These are phyloP conservation scores for Cicer cuneatum DNA, from an alignment of 306 rosid species.

Conservation along the genomic window DNA sequence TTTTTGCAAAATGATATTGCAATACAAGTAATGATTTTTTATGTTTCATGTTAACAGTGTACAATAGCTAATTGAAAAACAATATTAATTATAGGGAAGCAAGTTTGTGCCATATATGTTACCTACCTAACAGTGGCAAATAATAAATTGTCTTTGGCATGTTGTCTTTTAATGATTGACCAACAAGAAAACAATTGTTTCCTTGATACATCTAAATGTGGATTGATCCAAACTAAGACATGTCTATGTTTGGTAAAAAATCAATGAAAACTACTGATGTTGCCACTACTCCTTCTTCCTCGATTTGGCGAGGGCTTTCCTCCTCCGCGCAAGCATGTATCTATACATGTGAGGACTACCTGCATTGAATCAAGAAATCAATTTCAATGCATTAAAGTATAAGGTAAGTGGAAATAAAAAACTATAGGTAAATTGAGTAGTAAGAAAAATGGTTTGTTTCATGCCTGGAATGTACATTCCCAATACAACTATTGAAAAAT, in stretches of 20 bases:
- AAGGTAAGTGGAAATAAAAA: neutral
- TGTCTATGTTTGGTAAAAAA: constrained; percentile 33
- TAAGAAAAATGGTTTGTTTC: constrained; percentile 37
- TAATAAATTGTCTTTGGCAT: no score
- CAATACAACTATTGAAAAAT: constrained; percentile 50
- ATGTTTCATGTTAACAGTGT: no score
- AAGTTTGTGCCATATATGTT: no score
- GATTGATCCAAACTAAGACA: no score
- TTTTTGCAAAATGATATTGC: no score
- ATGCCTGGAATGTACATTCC: constrained; percentile 78
- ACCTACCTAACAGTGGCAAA: no score
- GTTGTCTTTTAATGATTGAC: no score
- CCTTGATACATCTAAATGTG: no score
- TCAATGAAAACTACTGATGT: constrained; percentile 2
- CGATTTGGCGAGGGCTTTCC: constrained; percentile 69
- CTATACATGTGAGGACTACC: constrained; percentile 79
- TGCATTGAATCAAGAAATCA: constrained; percentile 50
- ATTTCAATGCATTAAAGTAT: constrained; percentile 29
- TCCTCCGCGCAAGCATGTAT: constrained; percentile 84
- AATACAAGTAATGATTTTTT: no score
- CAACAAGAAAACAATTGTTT: no score
- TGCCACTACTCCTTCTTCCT: constrained; percentile 53
- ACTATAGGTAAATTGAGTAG: neutral
- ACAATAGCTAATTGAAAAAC: no score
- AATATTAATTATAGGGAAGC: no score